Percentiles rank a stretch among this genome's conserved stretches.
Evolutionary conservation across 192 early-diverging fungal genomes (phyloP).

Genomic region (Backusella tuberculispora): DNA sequence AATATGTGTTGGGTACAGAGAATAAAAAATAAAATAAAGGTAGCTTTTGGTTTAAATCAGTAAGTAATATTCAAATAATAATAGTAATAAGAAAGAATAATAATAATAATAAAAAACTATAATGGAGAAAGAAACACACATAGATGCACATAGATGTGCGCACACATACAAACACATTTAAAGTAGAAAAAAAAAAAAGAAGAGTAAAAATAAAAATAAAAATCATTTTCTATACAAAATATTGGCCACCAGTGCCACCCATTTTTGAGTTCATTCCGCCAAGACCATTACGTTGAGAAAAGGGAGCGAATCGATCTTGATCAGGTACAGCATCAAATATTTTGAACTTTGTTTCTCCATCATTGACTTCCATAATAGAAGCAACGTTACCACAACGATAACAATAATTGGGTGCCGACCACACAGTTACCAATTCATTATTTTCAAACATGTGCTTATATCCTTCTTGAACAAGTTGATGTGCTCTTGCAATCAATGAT

Average conservation of each 20-base stretch:
- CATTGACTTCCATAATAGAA: constrained; percentile 87
- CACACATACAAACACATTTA: no score
- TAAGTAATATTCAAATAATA: no score
- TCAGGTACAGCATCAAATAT: constrained; percentile 97
- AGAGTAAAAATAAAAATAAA: neutral
- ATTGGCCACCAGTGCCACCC: constrained; percentile 44
- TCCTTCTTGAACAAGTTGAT: constrained; percentile 98
- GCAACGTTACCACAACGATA: constrained; percentile 98
- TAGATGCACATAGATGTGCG: no score
- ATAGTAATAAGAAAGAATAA: no score
- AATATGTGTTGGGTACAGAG: no score
- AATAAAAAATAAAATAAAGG: no score
- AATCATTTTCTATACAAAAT: constrained; percentile 40
- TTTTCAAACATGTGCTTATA: constrained; percentile 96
- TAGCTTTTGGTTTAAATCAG: no score
- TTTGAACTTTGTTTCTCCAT: constrained; percentile 86
- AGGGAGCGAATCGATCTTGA: constrained; percentile 66
- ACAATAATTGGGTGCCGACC: constrained; percentile 98
- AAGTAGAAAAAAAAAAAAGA: neutral
- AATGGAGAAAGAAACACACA: no score
- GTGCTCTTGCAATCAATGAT: constrained; percentile 89
- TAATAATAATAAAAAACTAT: no score
- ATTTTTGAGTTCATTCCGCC: constrained; percentile 23
- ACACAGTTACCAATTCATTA: constrained; percentile 93
- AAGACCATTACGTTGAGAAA: constrained; percentile 41